Base-by-base conservation (phyloP, 176 grass and related monocot genomes). In the Triticum turgidum region DNA sequence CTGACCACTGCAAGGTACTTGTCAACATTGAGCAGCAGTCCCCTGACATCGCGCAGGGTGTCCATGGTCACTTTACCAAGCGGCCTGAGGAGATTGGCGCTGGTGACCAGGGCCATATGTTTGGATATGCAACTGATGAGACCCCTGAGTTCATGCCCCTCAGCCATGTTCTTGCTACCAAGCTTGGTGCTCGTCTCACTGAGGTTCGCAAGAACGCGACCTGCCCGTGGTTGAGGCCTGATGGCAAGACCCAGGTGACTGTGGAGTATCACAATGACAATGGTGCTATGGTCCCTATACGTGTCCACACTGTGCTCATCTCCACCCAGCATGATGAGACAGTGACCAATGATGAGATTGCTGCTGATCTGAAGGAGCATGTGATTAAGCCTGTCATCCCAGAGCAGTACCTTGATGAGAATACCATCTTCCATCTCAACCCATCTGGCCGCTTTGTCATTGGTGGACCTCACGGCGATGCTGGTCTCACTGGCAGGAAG, bases 151-250 rank as follows among this genome's bases (percentile, higher is more conserved):
- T 76, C 42, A 76, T 76, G 73, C 73, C 73, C 73, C 44, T 76
- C 73, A 76, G 73, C 73, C 73, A 92, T 87, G 91, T 89, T 75
- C 87, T 92, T 44, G 87, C 91, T 38, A 92, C 91, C 63, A 92
- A 92, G 91, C 87, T 92, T 35, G 91, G 91, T 27, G 87, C 91
- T 64, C 84, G 87, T 21, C 91, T 92, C 69, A 89, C 91, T 1
- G 87, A 92, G 87, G 87, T 89, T 39, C 84, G 91, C 62, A 92
- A 92, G 84, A 92, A 82, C n/a, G 81, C 77, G 7, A 85, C 87
- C 71, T 92, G 87, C 81, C 30, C 84, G 2, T 92, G 91, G 91
- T 52, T 92, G 76, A 89, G 91, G 77, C 91, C 91, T 65, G 91
- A 92, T 61, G 91, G 91, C 20, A 76, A 76, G 73, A 76, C 73